A percentile compares a stretch with the other conserved stretches of the same genome.
phyloP scores from a whole-genome alignment of 139 green algal genomes.

The Micromonas commoda region DNA sequence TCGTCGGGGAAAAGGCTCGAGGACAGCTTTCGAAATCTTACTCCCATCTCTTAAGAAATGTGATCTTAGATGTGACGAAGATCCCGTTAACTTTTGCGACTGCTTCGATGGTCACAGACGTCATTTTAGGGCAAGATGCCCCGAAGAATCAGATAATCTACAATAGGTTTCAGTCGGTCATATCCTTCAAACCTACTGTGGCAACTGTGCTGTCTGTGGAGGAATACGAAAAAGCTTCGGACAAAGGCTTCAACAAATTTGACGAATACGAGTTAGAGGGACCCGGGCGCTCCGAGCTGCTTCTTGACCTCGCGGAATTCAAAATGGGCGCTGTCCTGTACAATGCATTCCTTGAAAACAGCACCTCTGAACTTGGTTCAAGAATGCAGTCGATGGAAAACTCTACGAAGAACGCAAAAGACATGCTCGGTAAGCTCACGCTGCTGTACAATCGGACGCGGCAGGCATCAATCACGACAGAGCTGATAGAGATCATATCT shows the following conservation, averaged over 20 bases:
- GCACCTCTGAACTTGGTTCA: conserved; percentile 85
- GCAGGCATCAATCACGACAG: conserved; percentile 91
- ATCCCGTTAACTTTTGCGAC: conserved; percentile 58
- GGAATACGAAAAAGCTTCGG: conserved; percentile 39
- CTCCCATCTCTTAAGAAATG: background rate
- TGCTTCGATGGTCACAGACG: conserved; percentile 74
- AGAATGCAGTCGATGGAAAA: conserved; percentile 98
- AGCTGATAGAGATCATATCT: conserved; percentile 98
- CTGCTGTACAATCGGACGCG: conserved; percentile 89
- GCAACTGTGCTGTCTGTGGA: conserved; percentile 82
- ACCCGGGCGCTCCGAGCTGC: conserved; percentile 71
- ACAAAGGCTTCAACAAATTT: conserved; percentile 41
- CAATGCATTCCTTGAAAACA: conserved; percentile 95
- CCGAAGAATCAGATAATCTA: conserved; percentile 77
- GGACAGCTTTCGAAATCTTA: conserved; percentile 56
- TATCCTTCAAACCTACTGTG: conserved; percentile 90
- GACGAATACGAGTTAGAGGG: conserved; percentile 94
- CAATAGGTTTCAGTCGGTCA: conserved; percentile 88
- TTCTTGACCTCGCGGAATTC: conserved; percentile 93
- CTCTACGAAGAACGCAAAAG: conserved; percentile 88
- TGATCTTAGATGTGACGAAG: conserved; percentile 45
- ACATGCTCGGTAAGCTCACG: conserved; percentile 93
- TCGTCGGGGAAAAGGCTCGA: conserved; percentile 79
- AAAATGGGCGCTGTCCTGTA: conserved; percentile 88
- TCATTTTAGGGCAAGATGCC: conserved; percentile 79